A percentile compares a stretch with the other conserved stretches of the same genome.
Evolutionary conservation across 2,329 filamentous ascomycete genomes (phyloP).

Genomic region (Pseudogymnoascus sp.): DNA sequence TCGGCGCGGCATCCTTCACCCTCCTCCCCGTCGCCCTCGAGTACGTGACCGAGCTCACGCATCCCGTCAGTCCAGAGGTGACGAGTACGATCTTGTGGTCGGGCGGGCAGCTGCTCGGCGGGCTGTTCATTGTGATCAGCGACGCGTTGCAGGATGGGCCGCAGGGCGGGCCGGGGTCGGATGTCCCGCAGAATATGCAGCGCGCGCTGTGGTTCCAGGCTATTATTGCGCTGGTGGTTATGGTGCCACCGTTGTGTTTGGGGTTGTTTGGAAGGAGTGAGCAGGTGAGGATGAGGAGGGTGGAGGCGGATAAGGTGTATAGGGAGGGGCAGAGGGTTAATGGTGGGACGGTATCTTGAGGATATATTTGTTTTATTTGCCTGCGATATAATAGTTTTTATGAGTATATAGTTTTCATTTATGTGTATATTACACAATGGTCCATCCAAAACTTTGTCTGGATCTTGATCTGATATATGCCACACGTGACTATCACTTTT

Average conservation of each 20-base stretch:
- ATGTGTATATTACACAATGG: neutral
- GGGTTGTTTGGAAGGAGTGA: conserved; percentile 59
- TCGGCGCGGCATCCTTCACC: conserved; percentile 73
- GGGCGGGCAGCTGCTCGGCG: conserved; percentile 77
- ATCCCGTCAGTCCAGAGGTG: conserved; percentile 79
- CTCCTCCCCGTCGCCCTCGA: conserved; percentile 81
- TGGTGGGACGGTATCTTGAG: neutral
- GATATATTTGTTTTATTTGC: neutral
- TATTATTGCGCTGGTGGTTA: conserved; percentile 54
- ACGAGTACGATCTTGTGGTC: conserved; percentile 78
- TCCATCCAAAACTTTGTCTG: neutral
- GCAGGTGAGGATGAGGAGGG: conserved; percentile 41
- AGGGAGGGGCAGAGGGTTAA: conserved; percentile 29
- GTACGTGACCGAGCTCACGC: conserved; percentile 76
- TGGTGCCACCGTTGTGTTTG: conserved; percentile 60
- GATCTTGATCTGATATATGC: neutral
- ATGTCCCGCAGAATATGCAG: conserved; percentile 60
- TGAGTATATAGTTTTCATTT: neutral
- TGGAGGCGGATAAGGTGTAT: conserved; percentile 28
- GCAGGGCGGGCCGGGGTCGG: conserved; percentile 24
- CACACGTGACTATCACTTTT: neutral
- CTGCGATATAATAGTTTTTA: neutral
- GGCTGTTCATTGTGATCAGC: conserved; percentile 73
- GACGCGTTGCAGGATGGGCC: conserved; percentile 56
- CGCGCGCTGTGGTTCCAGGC: conserved; percentile 71